Percentiles rank a stretch among this genome's conserved stretches.
phyloP scores from a whole-genome alignment of 345 rosid genomes.

The Eucalyptus polyanthemos region DNA sequence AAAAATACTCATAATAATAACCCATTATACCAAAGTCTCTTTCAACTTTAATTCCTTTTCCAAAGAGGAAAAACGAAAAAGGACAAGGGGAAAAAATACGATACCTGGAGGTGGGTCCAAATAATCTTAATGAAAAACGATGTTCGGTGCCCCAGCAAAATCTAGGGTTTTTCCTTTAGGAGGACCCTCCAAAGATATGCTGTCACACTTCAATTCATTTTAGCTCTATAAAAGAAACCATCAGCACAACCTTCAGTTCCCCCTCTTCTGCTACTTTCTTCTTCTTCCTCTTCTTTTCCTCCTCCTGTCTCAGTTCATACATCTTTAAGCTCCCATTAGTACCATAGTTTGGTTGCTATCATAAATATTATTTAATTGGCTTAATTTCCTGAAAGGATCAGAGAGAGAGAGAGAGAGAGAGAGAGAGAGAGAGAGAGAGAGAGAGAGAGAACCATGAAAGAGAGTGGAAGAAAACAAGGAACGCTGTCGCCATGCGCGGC shows the following conservation, averaged over 20 bases:
- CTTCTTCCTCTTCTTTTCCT: neutral
- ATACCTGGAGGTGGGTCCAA: neutral
- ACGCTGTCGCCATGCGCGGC: conserved; percentile 79
- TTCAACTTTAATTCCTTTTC: neutral
- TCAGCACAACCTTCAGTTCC: neutral
- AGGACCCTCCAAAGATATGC: conserved; percentile 35
- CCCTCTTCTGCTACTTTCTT: neutral
- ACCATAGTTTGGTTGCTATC: neutral
- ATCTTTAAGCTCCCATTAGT: neutral
- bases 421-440: neutral
- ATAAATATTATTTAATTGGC: neutral
- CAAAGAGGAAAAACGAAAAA: neutral
- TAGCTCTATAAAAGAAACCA: conserved; percentile 24
- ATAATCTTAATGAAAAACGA: conserved; percentile 23
- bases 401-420: neutral
- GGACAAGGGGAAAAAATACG: neutral
- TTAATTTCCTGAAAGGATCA: neutral
- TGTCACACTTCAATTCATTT: neutral
- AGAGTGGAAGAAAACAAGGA: conserved; percentile 20
- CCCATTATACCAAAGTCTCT: neutral
- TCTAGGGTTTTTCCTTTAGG: conserved; percentile 20
- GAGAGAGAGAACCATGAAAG: neutral
- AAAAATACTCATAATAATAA: neutral
- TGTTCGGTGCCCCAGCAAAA: conserved; percentile 30
- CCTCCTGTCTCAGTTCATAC: neutral